Percentiles rank a stretch among this genome's conserved stretches.
Evolutionary conservation across 345 rosid species (phyloP).

Genomic region (Hirschfeldia incana): DNA sequence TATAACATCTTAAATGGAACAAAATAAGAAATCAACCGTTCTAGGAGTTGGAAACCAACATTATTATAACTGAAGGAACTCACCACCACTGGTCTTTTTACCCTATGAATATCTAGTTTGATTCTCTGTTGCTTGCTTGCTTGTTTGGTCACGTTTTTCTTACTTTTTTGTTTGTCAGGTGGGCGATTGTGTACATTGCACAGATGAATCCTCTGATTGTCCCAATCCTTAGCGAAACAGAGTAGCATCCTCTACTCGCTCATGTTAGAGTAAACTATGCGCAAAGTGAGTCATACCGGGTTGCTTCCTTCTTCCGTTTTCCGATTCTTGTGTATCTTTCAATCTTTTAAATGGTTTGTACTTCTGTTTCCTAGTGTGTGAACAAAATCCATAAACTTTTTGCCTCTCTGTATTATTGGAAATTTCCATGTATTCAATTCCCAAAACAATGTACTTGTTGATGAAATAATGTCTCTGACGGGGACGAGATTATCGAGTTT

Average conservation of each 20-base stretch:
- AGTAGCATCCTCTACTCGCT: constrained; percentile 48
- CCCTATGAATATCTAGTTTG: not conserved
- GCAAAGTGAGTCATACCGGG: not conserved
- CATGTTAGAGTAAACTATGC: constrained; percentile 21
- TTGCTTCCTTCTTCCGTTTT: not conserved
- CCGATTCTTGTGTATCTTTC: constrained; percentile 39
- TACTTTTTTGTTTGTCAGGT: constrained; percentile 49
- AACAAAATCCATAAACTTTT: constrained; percentile 10
- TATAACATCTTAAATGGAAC: not conserved
- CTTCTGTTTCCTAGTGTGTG: constrained; percentile 28
- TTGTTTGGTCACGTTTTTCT: not conserved
- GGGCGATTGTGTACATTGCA: constrained; percentile 97
- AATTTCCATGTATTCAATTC: constrained; percentile 15
- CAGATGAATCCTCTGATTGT: constrained; percentile 98
- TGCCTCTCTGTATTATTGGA: constrained; percentile 23
- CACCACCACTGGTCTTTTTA: constrained; percentile 3
- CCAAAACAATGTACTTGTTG: constrained; percentile 32
- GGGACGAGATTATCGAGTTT: not conserved
- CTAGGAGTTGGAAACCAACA: not conserved
- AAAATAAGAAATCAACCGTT: not conserved
- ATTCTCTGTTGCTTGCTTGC: constrained; percentile 1
- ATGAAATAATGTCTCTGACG: constrained; percentile 34
- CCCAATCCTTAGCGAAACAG: constrained; percentile 79
- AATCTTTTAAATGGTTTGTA: constrained; percentile 35
- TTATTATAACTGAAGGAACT: not conserved